phyloP scores from a whole-genome alignment of 2,329 filamentous ascomycete species.

The Fusarium protoensiforme region DNA sequence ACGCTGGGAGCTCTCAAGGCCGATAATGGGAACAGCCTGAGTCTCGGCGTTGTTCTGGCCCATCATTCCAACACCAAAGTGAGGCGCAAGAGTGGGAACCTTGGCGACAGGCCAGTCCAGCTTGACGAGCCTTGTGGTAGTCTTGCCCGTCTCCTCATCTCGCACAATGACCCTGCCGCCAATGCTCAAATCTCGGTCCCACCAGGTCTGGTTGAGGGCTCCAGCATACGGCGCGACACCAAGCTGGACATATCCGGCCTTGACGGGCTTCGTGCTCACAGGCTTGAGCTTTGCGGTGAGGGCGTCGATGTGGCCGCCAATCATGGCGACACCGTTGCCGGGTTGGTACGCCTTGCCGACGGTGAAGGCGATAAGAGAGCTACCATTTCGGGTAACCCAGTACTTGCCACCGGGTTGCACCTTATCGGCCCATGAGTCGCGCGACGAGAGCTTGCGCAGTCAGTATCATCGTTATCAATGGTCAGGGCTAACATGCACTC shows the following conservation, averaged over 20 bases:
- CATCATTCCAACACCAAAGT: conserved; percentile 84
- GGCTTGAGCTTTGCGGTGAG: conserved; percentile 93
- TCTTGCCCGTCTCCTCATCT: conserved; percentile 78
- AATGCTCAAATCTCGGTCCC: conserved; percentile 93
- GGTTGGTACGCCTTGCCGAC: conserved; percentile 83
- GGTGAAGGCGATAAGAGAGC: conserved; percentile 85
- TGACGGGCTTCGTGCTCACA: conserved; percentile 83
- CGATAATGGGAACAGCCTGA: conserved; percentile 93
- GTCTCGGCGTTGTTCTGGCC: conserved; percentile 84
- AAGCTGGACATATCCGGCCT: conserved; percentile 87
- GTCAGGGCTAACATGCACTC: conserved; percentile 30
- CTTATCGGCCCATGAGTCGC: conserved; percentile 79
- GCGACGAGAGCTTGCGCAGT: conserved; percentile 72
- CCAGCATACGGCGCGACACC: conserved; percentile 95
- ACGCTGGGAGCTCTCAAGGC: conserved; percentile 76
- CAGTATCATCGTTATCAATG: conserved; percentile 8
- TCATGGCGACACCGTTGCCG: conserved; percentile 87
- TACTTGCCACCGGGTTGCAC: conserved; percentile 87
- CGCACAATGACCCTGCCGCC: conserved; percentile 89
- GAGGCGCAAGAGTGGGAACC: conserved; percentile 90
- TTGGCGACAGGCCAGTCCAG: conserved; percentile 94
- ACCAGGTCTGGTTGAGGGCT: conserved; percentile 90
- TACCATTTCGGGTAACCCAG: conserved; percentile 87
- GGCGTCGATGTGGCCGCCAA: conserved; percentile 94
- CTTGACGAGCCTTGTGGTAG: conserved; percentile 84